phyloP scores from a whole-genome alignment of 257 asterid genomes.

The Echium plantagineum region DNA sequence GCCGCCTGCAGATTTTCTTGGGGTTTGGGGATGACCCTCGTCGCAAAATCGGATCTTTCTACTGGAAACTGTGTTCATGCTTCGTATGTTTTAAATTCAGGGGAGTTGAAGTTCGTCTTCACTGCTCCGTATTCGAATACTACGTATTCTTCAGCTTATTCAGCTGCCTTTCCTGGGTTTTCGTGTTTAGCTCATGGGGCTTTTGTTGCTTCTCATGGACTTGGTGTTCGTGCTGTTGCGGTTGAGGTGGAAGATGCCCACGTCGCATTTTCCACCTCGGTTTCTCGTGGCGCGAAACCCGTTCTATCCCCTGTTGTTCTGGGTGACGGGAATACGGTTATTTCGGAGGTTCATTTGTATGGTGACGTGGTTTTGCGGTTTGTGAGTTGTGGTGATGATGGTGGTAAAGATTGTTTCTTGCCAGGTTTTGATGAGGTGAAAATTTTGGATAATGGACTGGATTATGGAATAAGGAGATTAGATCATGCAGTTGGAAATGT shows the following conservation, averaged over 20 bases:
- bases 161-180: constrained; percentile 4
- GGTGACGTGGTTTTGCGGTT: constrained; percentile 67
- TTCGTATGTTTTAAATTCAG: constrained; percentile 74
- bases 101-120: constrained; percentile 53
- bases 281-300: constrained; percentile 63
- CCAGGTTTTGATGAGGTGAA: constrained; percentile 49
- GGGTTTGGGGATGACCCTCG: constrained; percentile 80
- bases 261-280: constrained; percentile 40
- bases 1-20: constrained; percentile 66
- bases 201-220: constrained; percentile 58
- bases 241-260: constrained; percentile 49
- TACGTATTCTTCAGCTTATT: constrained; percentile 27
- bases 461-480: constrained; percentile 64
- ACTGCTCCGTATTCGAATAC: constrained; percentile 76
- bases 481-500: constrained; percentile 95
- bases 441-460: constrained; percentile 30
- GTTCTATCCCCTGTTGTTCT: constrained; percentile 34
- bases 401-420: constrained; percentile 17
- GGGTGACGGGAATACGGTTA: constrained; percentile 22
- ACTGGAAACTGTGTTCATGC: constrained; percentile 87
- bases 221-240: constrained; percentile 74
- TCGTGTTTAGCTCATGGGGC: constrained; percentile 43
- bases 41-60: constrained; percentile 78
- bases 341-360: constrained; percentile 65
- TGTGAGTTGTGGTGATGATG: constrained; percentile 26